Percentiles rank a stretch among this genome's conserved stretches.
phyloP scores from a whole-genome alignment of 192 early-diverging fungal species.

The Backusella psychrophila region DNA sequence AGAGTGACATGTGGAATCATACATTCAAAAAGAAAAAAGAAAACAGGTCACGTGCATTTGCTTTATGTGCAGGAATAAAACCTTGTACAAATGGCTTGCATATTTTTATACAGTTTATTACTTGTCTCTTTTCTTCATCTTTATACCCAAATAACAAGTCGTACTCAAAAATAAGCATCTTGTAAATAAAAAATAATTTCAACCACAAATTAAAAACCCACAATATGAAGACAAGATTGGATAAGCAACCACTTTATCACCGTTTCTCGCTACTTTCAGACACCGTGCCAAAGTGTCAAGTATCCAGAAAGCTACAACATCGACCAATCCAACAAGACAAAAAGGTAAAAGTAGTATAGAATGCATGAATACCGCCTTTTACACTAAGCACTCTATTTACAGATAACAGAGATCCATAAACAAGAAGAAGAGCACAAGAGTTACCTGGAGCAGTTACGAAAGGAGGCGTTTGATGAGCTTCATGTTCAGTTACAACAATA shows the following conservation, averaged over 20 bases:
- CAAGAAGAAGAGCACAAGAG: neutral
- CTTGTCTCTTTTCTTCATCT: neutral
- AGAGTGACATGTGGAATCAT: neutral
- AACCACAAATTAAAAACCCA: neutral
- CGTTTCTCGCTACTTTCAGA: neutral
- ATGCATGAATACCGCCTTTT: neutral
- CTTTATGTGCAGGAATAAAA: neutral
- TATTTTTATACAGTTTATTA: no score
- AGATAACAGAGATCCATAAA: neutral
- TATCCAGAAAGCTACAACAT: neutral
- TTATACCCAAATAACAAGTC: neutral
- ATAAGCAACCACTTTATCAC: neutral
- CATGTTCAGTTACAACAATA: neutral
- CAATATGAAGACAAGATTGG: neutral
- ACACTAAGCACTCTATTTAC: neutral
- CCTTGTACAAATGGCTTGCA: neutral
- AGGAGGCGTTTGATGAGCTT: neutral
- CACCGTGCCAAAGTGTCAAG: neutral
- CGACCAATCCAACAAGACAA: neutral
- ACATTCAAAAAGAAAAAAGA: neutral
- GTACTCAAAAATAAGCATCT: no score
- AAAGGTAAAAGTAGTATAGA: neutral
- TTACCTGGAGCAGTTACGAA: neutral
- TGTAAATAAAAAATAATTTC: neutral
- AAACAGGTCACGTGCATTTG: neutral